Conservation (phyloP, 2,329 filamentous ascomycete species). For the Colletotrichum caudatum region DNA sequence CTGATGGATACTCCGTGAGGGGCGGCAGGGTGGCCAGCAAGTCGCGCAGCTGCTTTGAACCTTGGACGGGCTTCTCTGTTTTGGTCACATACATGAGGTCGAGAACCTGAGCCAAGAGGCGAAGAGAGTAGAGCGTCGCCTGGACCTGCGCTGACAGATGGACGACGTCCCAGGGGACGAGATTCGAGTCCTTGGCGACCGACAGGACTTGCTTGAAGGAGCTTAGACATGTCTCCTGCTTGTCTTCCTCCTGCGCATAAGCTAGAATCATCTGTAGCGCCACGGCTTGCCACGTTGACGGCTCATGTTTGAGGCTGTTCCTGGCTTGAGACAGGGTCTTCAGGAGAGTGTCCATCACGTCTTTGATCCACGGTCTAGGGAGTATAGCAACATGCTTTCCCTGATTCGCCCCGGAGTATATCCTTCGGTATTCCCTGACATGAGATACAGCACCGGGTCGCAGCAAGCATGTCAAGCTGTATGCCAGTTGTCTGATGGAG, state of each 20-base stretch:
- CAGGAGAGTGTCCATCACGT: conserved; percentile 31
- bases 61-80: not conserved
- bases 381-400: conserved; percentile 36
- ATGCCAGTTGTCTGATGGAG: conserved; percentile 64
- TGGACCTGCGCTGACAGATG: conserved; percentile 73
- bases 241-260: conserved; percentile 46
- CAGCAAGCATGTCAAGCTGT: conserved; percentile 55
- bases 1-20: conserved; percentile 30
- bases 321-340: conserved; percentile 44
- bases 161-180: conserved; percentile 65
- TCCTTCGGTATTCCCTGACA: conserved; percentile 54
- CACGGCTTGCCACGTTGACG: conserved; percentile 28
- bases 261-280: conserved; percentile 38
- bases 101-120: conserved; percentile 65
- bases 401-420: conserved; percentile 41
- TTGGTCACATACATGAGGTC: conserved; percentile 47
- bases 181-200: conserved; percentile 43
- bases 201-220: conserved; percentile 33
- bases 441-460: conserved; percentile 39
- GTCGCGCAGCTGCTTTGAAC: conserved; percentile 12
- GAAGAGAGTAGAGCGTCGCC: conserved; percentile 71
- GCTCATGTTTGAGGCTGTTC: conserved; percentile 44
- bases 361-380: conserved; percentile 24
- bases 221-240: conserved; percentile 47
- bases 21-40: conserved; percentile 25